phyloP scores from a whole-genome alignment of 345 rosid species.

The Linum trigynum region DNA sequence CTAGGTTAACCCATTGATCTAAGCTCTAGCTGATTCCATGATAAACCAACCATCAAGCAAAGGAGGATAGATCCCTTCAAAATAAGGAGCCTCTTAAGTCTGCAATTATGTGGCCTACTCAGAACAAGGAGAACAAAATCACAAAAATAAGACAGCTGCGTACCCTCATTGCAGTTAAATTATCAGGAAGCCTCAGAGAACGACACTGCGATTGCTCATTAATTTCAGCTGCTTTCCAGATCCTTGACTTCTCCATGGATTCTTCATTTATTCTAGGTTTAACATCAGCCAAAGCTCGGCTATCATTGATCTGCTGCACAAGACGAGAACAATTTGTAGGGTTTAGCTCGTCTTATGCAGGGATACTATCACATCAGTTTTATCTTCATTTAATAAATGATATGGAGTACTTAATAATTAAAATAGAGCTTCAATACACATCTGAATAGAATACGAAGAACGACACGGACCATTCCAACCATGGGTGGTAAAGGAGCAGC shows the following conservation, averaged over 20 bases:
- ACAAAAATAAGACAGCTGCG: neutral
- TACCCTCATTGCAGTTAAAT: slow-evolving; percentile 53
- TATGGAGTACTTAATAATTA: neutral
- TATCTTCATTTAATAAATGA: neutral
- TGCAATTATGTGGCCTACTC: neutral
- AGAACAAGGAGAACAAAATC: neutral
- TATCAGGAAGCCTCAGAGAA: slow-evolving; percentile 60
- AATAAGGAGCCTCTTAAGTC: neutral
- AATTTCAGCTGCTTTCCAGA: slow-evolving; percentile 67
- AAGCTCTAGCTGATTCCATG: neutral
- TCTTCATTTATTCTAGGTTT: slow-evolving; percentile 66
- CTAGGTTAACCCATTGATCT: neutral
- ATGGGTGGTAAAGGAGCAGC: slow-evolving; percentile 41
- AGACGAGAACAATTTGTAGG: neutral
- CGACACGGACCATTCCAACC: slow-evolving; percentile 46
- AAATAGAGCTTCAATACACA: neutral
- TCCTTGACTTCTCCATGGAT: slow-evolving; percentile 44
- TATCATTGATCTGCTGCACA: slow-evolving; percentile 39
- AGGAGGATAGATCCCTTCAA: neutral
- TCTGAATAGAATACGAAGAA: slow-evolving; percentile 6
- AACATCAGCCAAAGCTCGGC: slow-evolving; percentile 41
- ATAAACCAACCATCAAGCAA: neutral
- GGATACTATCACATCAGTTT: neutral
- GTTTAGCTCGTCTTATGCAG: neutral
- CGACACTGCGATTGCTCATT: slow-evolving; percentile 64